Base-by-base conservation (phyloP, 2,329 filamentous ascomycete species). In the Trematosphaeria pertusa region DNA sequence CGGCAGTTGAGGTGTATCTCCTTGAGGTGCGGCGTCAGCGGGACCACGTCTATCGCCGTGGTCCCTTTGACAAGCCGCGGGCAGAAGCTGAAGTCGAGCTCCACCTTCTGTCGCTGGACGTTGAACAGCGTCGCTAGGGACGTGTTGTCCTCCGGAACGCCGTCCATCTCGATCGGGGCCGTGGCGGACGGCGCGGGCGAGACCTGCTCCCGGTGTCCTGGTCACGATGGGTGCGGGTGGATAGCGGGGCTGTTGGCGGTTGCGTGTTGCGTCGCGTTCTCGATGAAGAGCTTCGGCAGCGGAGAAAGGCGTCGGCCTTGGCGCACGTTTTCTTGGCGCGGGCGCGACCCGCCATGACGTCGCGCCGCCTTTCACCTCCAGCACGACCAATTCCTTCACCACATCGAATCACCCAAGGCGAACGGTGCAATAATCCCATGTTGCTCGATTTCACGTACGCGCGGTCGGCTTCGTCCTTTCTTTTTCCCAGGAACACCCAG, bases 51-150 rank as follows among this genome's bases (percentile, higher is more conserved):
- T 59, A 99, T 88, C 58, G 92, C 87, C 7, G 89, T 90, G 54
- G 83, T 87, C 39, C 94, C 94, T 51, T 83, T 86, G 63, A 97
- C 76, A 64, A 80, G 82, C 72, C 86, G 87, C 43, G 83, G 83
- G 55, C 83, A 81, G 69, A 99, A 95, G 74, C 96, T 89, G 67
- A 99, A 80, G 62, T 97, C 92, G 50, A 99, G 79, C 62, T 91
- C 87, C 38, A 99, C 87, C 69, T 89, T 89, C 74, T 97, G 93
- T 73, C 91, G 87, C 43, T 90, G 81, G 47, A 97, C 77, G 37
- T 78, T 77, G 63, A 81, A 85, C 21, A 59, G 60, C 57, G 62
- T 63, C 55, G 58, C 59, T 49, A 59, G 50, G 56, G 62, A 57
- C 49, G 63, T 56, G n/a, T n/a, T n/a, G 43, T 65, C 64, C 55